phyloP scores from a whole-genome alignment of 805 yeast genomes.

The Candida ascalaphidarum region DNA sequence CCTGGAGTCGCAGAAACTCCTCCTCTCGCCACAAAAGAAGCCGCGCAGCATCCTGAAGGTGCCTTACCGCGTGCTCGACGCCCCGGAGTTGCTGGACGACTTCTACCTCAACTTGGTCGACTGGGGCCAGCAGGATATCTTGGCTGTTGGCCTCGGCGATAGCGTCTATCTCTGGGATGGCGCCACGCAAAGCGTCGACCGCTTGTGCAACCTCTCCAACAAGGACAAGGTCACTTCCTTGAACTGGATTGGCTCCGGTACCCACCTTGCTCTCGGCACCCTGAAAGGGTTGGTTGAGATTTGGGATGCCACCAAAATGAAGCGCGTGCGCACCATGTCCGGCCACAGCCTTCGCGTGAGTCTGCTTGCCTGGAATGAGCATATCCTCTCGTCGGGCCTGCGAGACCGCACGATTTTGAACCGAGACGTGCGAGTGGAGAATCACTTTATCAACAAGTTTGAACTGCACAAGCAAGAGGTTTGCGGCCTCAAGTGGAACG shows the following conservation, averaged over 20 bases:
- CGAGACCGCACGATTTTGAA: slow-evolving; percentile 79
- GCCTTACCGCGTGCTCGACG: slow-evolving; percentile 90
- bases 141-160: slow-evolving; percentile 87
- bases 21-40: slow-evolving; percentile 76
- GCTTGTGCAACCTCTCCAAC: slow-evolving; percentile 65
- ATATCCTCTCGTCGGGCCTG: slow-evolving; percentile 79
- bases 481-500: slow-evolving; percentile 93
- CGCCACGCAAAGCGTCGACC: slow-evolving; percentile 68
- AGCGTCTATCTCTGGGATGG: slow-evolving; percentile 91
- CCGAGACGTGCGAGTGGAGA: slow-evolving; percentile 84
- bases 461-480: slow-evolving; percentile 86
- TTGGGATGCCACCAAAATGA: slow-evolving; percentile 81
- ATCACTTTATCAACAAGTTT: slow-evolving; percentile 66
- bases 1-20: slow-evolving; percentile 71
- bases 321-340: slow-evolving; percentile 83
- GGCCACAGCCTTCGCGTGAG: slow-evolving; percentile 85
- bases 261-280: slow-evolving; percentile 92
- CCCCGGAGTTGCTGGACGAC: slow-evolving; percentile 92
- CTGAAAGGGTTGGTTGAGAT: slow-evolving; percentile 81
- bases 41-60: slow-evolving; percentile 73
- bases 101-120: slow-evolving; percentile 87
- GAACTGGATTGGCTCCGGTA: slow-evolving; percentile 91
- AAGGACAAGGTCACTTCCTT: slow-evolving; percentile 73
- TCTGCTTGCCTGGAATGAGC: slow-evolving; percentile 91
- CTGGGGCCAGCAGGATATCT: slow-evolving; percentile 86